These are phyloP conservation scores for Exophiala spinifera DNA, from an alignment of 2,329 filamentous ascomycete genomes.

Conservation along the genomic window DNA sequence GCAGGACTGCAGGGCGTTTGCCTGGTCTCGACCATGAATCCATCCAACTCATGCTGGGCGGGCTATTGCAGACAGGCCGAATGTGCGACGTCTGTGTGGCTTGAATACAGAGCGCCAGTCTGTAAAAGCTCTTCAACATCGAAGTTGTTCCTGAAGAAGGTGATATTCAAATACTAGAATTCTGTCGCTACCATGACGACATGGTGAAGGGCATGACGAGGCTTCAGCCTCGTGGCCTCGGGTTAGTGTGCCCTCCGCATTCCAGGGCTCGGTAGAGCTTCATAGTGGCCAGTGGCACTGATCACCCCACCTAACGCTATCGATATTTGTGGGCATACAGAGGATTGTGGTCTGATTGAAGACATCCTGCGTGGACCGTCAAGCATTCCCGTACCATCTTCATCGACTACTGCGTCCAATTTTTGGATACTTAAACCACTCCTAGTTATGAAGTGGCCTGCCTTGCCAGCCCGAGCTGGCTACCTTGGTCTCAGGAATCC, in stretches of 20 bases:
- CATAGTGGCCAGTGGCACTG: too few relatives aligned
- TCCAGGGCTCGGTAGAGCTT: too few relatives aligned
- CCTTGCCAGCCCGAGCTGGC: constrained; percentile 22
- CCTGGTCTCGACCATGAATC: constrained; percentile 47
- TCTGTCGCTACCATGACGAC: background rate
- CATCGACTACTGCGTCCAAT: background rate
- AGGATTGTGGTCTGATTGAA: background rate
- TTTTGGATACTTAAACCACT: background rate
- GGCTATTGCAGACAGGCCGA: background rate
- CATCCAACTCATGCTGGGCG: constrained; percentile 46
- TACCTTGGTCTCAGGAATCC: constrained; percentile 26
- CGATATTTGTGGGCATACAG: background rate
- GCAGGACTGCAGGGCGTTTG: constrained; percentile 45
- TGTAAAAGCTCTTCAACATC: background rate
- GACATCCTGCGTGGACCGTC: too few relatives aligned
- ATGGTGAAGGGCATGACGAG: background rate
- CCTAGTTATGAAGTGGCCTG: constrained; percentile 22
- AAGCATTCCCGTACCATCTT: too few relatives aligned
- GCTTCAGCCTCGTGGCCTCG: background rate
- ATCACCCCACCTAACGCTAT: background rate
- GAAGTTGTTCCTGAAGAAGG: too few relatives aligned
- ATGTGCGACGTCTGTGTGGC: background rate
- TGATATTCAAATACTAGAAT: too few relatives aligned
- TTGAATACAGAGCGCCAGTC: background rate
- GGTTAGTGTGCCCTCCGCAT: background rate